Conservation (phyloP, 2,329 filamentous ascomycete species). For the Fusarium papillatum region DNA sequence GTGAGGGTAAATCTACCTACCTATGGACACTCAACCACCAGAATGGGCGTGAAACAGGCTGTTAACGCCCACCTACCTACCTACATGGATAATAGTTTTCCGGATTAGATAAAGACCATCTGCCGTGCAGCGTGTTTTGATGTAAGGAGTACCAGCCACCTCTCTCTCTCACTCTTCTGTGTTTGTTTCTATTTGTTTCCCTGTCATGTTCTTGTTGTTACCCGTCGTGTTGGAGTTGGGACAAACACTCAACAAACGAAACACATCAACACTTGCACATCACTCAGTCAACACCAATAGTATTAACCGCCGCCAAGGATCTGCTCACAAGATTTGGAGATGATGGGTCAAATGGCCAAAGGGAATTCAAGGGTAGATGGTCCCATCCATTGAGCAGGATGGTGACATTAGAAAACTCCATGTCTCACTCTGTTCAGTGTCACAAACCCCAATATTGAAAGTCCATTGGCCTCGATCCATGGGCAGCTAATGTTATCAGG, state of each 20-base stretch:
- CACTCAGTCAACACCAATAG: not conserved
- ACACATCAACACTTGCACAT: not conserved
- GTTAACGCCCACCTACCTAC: not conserved
- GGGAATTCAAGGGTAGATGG: not conserved
- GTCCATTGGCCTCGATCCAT: constrained; percentile 12
- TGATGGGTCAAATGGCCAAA: not conserved
- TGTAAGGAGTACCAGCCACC: too few species aligned
- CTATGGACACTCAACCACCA: not conserved
- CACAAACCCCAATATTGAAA: constrained; percentile 8
- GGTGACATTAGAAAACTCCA: not conserved
- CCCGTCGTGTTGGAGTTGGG: not conserved
- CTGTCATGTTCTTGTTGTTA: not conserved
- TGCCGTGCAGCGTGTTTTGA: not conserved
- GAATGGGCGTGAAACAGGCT: not conserved
- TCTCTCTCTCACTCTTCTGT: not conserved
- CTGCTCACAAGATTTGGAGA: not conserved
- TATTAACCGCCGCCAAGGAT: not conserved
- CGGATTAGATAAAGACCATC: not conserved
- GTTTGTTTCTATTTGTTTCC: not conserved
- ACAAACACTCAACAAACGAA: not conserved
- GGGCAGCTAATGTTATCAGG: not conserved
- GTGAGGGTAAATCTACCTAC: not conserved
- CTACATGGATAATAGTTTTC: not conserved
- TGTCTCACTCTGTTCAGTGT: not conserved
- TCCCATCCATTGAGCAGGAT: not conserved